Evolutionary conservation across 306 rosid species (phyloP).

Genomic region (Urtica urens): DNA sequence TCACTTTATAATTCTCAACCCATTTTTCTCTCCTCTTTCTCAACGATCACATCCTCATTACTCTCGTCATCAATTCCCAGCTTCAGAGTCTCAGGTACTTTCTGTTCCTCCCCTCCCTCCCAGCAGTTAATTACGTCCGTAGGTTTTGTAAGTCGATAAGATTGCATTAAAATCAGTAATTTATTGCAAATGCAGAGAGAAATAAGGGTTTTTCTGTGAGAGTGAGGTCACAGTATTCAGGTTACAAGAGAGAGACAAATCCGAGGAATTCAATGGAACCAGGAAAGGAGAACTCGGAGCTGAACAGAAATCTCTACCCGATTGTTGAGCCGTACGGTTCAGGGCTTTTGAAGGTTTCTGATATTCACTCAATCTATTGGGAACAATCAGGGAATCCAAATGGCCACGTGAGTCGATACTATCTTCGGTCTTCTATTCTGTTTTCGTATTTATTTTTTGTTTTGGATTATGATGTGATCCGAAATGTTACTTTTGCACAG

Average conservation of each 20-base stretch:
- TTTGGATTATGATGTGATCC: conserved; percentile 9
- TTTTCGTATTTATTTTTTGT: neutral
- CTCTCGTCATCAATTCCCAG: neutral
- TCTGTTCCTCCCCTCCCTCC: too few relatives aligned
- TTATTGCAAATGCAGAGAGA: conserved; percentile 19
- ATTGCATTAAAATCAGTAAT: neutral
- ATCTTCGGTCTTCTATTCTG: too few relatives aligned
- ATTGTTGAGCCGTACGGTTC: conserved; percentile 49
- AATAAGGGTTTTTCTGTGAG: conserved; percentile 22
- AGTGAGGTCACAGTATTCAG: conserved; percentile 24
- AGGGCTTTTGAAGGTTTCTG: conserved; percentile 69
- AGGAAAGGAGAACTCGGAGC: conserved; percentile 28
- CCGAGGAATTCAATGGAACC: conserved; percentile 67
- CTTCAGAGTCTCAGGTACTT: neutral
- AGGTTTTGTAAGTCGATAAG: too few relatives aligned
- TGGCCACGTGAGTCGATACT: conserved; percentile 73
- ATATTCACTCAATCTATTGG: conserved; percentile 72
- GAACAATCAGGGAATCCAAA: conserved; percentile 83
- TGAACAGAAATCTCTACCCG: conserved; percentile 45
- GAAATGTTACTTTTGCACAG: conserved; percentile 39
- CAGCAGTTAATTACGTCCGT: too few relatives aligned
- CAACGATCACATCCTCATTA: conserved; percentile 7
- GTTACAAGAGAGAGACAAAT: conserved; percentile 22
- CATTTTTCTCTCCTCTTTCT: conserved; percentile 1
- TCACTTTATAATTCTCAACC: conserved; percentile 19